These are phyloP conservation scores for Calonectria naviculata DNA, from an alignment of 2,329 filamentous ascomycete species.

Conservation along the genomic window DNA sequence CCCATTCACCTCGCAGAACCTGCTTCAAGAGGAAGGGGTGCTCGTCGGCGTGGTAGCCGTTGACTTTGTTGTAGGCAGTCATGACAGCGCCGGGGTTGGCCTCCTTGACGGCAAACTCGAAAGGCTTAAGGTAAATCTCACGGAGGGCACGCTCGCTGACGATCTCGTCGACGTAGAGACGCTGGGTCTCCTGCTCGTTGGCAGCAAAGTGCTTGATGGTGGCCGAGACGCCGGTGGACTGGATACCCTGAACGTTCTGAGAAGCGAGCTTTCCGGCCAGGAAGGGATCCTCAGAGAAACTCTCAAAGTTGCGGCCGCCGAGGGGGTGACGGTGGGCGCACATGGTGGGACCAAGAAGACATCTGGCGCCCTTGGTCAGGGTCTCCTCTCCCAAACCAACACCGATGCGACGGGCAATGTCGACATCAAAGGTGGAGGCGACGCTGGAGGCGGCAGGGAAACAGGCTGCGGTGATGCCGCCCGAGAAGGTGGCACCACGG, in stretches of 20 bases:
- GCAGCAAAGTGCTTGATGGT: slow-evolving; percentile 32
- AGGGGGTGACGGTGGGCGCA: slow-evolving; percentile 2
- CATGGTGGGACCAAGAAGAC: slow-evolving; percentile 1
- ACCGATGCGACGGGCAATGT: neutral
- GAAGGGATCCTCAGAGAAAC: slow-evolving; percentile 4
- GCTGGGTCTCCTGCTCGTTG: slow-evolving; percentile 45
- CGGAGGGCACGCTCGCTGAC: slow-evolving; percentile 24
- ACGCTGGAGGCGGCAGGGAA: slow-evolving; percentile 1
- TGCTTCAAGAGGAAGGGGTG: slow-evolving; percentile 23
- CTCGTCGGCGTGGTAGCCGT: slow-evolving; percentile 48
- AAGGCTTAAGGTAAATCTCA: slow-evolving; percentile 45
- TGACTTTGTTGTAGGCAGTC: slow-evolving; percentile 45
- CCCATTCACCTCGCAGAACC: slow-evolving; percentile 52
- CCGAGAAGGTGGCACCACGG: neutral
- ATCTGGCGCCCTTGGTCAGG: neutral
- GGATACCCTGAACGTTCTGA: neutral
- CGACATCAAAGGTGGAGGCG: neutral
- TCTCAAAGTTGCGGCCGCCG: slow-evolving; percentile 4
- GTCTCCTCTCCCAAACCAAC: neutral
- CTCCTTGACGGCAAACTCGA: slow-evolving; percentile 50
- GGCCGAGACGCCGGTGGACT: slow-evolving; percentile 37
- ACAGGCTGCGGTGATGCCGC: neutral
- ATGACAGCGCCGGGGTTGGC: slow-evolving; percentile 48
- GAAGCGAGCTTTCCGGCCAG: neutral
- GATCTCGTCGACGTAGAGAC: slow-evolving; percentile 20